Percentiles rank a stretch among this genome's conserved stretches.
These are phyloP conservation scores for Chlorella sorokiniana DNA, from an alignment of 139 green algal species.

Conservation along the genomic window DNA sequence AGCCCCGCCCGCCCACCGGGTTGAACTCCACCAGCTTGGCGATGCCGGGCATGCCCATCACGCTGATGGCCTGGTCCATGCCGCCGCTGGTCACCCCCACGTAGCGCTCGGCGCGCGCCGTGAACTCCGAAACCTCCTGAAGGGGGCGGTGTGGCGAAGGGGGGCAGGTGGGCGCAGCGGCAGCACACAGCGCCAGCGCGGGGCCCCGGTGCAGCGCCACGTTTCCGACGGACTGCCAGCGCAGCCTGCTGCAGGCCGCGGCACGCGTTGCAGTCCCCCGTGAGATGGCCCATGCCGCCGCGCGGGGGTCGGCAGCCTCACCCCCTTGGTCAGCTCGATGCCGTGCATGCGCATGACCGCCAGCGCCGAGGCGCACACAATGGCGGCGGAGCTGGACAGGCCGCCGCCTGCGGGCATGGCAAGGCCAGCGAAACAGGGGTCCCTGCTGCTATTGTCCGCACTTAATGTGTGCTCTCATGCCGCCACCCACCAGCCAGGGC, in stretches of 20 bases:
- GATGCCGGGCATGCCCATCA: constrained; percentile 82
- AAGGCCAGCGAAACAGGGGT: too few relatives aligned
- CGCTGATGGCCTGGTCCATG: constrained; percentile 98
- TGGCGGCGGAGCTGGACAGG: constrained; percentile 86
- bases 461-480: too few relatives aligned
- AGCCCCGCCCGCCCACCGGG: background rate
- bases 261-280: background rate
- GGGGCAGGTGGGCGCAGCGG: too few relatives aligned
- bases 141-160: too few relatives aligned
- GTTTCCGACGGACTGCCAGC: too few relatives aligned
- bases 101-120: constrained; percentile 74
- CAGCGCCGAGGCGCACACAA: constrained; percentile 86
- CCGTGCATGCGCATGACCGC: constrained; percentile 73
- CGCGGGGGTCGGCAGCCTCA: background rate
- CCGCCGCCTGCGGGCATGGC: constrained; percentile 71
- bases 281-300: background rate
- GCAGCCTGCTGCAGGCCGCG: background rate
- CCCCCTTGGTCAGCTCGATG: constrained; percentile 37
- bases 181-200: too few relatives aligned
- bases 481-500: too few relatives aligned
- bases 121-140: constrained; percentile 86
- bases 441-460: too few relatives aligned
- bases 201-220: too few relatives aligned
- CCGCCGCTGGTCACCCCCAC: constrained; percentile 87
- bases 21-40: constrained; percentile 82